Conservation (phyloP, 495 filamentous ascomycete genomes). For the Aspergillus avenaceus region DNA sequence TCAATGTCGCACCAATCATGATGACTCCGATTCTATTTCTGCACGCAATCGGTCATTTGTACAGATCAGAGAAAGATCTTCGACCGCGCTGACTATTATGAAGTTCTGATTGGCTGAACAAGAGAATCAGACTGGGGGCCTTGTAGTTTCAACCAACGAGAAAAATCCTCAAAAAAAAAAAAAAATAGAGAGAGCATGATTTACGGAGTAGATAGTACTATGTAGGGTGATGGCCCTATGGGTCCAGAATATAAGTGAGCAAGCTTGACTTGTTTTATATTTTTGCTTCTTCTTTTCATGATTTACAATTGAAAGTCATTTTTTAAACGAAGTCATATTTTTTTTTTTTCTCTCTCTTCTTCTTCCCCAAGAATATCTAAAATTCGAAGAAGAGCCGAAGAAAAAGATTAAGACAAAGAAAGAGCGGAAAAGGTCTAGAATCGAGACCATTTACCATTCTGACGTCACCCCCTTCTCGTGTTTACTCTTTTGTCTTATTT, state of each 20-base stretch:
- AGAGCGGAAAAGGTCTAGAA: slow-evolving; percentile 1
- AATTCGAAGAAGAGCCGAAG: neutral
- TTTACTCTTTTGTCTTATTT: neutral
- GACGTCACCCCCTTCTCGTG: slow-evolving; percentile 1
- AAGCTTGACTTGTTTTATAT: no score
- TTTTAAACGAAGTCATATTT: neutral
- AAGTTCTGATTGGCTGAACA: slow-evolving; percentile 8
- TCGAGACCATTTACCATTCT: neutral
- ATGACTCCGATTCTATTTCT: neutral
- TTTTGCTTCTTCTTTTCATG: no score
- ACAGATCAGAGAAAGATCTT: neutral
- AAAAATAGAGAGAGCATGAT: no score
- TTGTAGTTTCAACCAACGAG: neutral
- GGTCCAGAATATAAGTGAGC: no score
- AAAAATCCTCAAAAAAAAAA: neutral
- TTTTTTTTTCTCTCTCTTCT: neutral
- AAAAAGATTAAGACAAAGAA: neutral
- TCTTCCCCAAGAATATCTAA: neutral
- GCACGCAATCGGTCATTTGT: neutral
- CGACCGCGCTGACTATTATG: slow-evolving; percentile 11
- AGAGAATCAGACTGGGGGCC: neutral
- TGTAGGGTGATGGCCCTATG: no score
- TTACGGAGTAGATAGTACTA: no score
- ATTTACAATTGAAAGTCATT: no score
- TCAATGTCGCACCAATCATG: neutral